phyloP scores from a whole-genome alignment of 2,329 filamentous ascomycete genomes.

The Claviceps citrina region DNA sequence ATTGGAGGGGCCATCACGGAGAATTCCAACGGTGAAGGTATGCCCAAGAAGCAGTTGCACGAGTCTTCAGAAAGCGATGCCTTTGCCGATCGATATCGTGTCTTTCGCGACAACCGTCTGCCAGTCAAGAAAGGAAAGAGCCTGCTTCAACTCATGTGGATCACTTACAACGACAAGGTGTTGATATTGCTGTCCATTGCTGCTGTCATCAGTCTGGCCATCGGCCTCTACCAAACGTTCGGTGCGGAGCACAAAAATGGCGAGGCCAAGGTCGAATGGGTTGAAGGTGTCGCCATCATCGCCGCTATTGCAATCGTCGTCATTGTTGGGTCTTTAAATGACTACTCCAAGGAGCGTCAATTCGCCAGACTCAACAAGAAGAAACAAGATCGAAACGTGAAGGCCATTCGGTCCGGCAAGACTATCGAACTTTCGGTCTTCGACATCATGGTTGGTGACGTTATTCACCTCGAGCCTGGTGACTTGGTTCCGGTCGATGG shows the following conservation, averaged over 20 bases:
- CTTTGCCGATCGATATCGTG: conserved; percentile 51
- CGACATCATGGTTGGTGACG: conserved; percentile 54
- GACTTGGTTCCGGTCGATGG: conserved; percentile 63
- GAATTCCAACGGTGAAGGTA: conserved; percentile 8
- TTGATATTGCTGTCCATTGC: conserved; percentile 56
- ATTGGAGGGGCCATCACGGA: conserved; percentile 21
- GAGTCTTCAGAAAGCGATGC: conserved; percentile 14
- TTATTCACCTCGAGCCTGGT: conserved; percentile 58
- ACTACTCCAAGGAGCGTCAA: conserved; percentile 67
- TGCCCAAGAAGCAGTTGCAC: conserved; percentile 3
- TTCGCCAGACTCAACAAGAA: conserved; percentile 67
- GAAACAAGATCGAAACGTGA: conserved; percentile 61
- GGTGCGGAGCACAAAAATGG: conserved; percentile 36
- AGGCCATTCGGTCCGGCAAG: conserved; percentile 55
- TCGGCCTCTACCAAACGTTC: conserved; percentile 64
- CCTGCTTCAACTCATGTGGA: conserved; percentile 60
- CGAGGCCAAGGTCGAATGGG: conserved; percentile 54
- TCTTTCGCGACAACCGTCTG: conserved; percentile 57
- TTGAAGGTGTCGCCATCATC: conserved; percentile 69
- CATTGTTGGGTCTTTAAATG: conserved; percentile 60
- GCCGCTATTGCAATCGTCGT: conserved; percentile 68
- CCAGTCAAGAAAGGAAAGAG: conserved; percentile 62
- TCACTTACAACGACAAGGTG: conserved; percentile 73
- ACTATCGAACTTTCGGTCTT: conserved; percentile 54
- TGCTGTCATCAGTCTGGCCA: conserved; percentile 55